Base-by-base conservation (phyloP, 345 rosid species). In the Populus tremula region DNA sequence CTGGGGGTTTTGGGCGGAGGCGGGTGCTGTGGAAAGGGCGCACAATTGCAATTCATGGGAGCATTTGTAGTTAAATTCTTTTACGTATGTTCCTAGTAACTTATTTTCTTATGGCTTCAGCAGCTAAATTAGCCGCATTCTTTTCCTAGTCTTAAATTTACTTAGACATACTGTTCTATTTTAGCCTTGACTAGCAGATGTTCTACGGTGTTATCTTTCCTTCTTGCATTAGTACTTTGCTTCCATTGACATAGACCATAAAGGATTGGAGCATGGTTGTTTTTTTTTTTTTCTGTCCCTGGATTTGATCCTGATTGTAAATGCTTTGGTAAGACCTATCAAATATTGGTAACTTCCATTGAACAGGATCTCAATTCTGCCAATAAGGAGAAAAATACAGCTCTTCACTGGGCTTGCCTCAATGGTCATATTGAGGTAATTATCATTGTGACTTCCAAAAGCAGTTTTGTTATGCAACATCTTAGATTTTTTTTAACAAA, bases 341-440 rank as follows among this genome's bases (percentile, higher is more conserved):
- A 27, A 39, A 45, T 50, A 71, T 73, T 70, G 50, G 64, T 39
- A 25, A 27, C 53, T 36, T 80, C 71, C 67, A 66, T 21, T 79
- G 62, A 73, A 72, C 82, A 92, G 98, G 97, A 94, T 75, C 76
- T 92, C 8, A 87, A 93, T 71, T 89, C 90, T 73, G 84, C 77
- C 74, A 96, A 96, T 63, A 83, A 59, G 64, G 98, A 96, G 87
- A 93, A 86, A 78, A 96, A 93, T 83, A 87, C 94, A 25, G 94
- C 99, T 63, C 90, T 92, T 76, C 99, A 96, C 77, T 93, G 92
- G 89, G 98, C 97, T 82, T 90, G 97, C 84, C 89, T 92, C 76
- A 96, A 93, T 74, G 97, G 99, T 43, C 96, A 81, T 75, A 72
- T 85, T 62, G 94, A 92, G 93, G 99, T 93, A 84, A 81, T 74